Percentiles rank a stretch among this genome's conserved stretches.
These are phyloP conservation scores for Penicillium italicum DNA, from an alignment of 2,329 filamentous ascomycete species.

Conservation along the genomic window DNA sequence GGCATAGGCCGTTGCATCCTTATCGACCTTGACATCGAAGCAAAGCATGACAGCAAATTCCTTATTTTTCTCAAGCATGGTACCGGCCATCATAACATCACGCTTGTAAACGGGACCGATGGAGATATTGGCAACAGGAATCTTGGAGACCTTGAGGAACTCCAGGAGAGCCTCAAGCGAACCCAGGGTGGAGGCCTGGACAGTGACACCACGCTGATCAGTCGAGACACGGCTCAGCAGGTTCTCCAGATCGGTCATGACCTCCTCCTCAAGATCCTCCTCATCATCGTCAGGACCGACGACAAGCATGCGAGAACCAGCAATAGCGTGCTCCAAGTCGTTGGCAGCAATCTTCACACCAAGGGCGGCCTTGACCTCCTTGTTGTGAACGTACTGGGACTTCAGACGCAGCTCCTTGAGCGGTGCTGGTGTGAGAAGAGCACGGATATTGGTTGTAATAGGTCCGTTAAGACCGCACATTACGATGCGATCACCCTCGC, in stretches of 20 bases:
- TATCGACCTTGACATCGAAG: slow-evolving; percentile 99
- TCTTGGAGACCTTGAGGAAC: slow-evolving; percentile 93
- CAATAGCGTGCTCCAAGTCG: slow-evolving; percentile 91
- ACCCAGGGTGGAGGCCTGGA: slow-evolving; percentile 94
- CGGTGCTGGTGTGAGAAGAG: slow-evolving; percentile 85
- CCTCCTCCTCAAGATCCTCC: slow-evolving; percentile 92
- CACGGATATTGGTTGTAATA: slow-evolving; percentile 92
- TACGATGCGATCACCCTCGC: slow-evolving; percentile 91
- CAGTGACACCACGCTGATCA: slow-evolving; percentile 88
- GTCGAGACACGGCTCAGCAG: slow-evolving; percentile 89
- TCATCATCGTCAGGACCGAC: slow-evolving; percentile 95
- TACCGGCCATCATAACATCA: slow-evolving; percentile 88
- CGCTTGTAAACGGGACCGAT: slow-evolving; percentile 98
- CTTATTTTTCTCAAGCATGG: slow-evolving; percentile 93
- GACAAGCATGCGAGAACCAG: slow-evolving; percentile 89
- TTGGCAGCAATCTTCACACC: slow-evolving; percentile 99
- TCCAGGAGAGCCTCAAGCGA: slow-evolving; percentile 94
- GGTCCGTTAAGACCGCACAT: slow-evolving; percentile 95
- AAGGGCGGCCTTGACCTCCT: slow-evolving; percentile 95
- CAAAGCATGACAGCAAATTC: slow-evolving; percentile 99
- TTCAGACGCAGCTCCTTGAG: slow-evolving; percentile 94
- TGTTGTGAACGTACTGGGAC: slow-evolving; percentile 96
- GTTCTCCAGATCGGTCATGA: slow-evolving; percentile 89
- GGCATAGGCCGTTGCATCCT: slow-evolving; percentile 85
- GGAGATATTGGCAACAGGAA: slow-evolving; percentile 93